These are phyloP conservation scores for Globisporangium splendens DNA, from an alignment of 352 stramenopile genomes.

Conservation along the genomic window DNA sequence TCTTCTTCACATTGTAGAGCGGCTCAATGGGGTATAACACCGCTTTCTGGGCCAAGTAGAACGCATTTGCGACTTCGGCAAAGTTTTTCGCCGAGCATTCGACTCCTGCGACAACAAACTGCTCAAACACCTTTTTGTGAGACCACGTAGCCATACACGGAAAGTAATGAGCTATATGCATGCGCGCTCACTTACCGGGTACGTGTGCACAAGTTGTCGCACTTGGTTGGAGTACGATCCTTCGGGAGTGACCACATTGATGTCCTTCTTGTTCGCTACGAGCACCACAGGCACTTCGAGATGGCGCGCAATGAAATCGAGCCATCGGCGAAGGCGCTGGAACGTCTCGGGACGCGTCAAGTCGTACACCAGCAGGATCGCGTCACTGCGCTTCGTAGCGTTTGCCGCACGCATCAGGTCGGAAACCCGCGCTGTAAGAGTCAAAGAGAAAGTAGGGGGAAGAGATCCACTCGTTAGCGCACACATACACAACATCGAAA, in stretches of 20 bases:
- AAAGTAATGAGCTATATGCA: not conserved
- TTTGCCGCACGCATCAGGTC: constrained; percentile 86
- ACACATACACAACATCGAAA: not conserved
- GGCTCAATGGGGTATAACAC: constrained; percentile 87
- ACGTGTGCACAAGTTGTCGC: constrained; percentile 62
- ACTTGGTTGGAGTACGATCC: constrained; percentile 71
- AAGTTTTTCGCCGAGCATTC: constrained; percentile 89
- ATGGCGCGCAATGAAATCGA: constrained; percentile 84
- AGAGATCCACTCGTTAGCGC: not conserved
- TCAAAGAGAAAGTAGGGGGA: not conserved
- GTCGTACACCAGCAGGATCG: constrained; percentile 86
- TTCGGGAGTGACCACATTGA: constrained; percentile 62
- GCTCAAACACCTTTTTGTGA: not conserved
- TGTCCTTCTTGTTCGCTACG: constrained; percentile 87
- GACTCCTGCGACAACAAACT: constrained; percentile 81
- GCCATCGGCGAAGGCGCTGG: constrained; percentile 77
- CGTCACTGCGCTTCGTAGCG: constrained; percentile 80
- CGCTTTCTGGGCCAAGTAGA: constrained; percentile 86
- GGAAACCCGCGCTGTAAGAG: constrained; percentile 48
- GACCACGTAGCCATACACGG: not conserved
- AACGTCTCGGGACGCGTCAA: constrained; percentile 83
- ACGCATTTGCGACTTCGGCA: constrained; percentile 83
- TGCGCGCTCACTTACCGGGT: constrained; percentile 53
- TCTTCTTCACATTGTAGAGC: constrained; percentile 85
- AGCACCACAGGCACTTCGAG: constrained; percentile 87